Base-by-base conservation (phyloP, 495 filamentous ascomycete genomes). In the Ascodesmis nigricans region DNA sequence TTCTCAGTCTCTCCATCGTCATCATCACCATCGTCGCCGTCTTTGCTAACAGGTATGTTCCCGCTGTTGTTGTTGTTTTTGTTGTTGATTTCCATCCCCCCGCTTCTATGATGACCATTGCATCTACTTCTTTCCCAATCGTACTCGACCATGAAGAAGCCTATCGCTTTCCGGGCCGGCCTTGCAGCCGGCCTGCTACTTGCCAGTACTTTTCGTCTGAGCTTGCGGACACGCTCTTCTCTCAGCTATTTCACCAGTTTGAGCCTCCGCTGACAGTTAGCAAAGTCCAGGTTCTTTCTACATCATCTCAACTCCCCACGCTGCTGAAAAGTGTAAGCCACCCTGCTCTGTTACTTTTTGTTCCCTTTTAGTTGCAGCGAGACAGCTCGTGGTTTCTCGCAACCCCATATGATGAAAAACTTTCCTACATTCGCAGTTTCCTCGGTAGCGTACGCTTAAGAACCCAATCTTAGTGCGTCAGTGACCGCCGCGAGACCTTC, bases 371-470 rank as follows among this genome's bases (percentile, higher is more conserved):
- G 10, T n/a, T 15, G 28, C 2, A 18, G 31, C 31, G 10, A 18
- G 7, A 7, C 33, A n/a, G n/a, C n/a, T n/a, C n/a, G n/a, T n/a
- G n/a, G n/a, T 40, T 21, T 25, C 6, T 30, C 26, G 21, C 21
- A 19, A 40, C 38, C 53, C 43, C 37, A 42, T 35, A 58, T 58
- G 57, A 60, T 60, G 57, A 60, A 58, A n/a, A 60, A 21, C 41
- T 51, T 51, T 52, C 57, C 53, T 53, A 55, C 56, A 60, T 60
- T 60, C 57, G 57, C 57, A 60, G 57, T 60, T 60, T 59, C 51
- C 58, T 57, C 55, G 55, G 50, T 55, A 60, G 53, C 45, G 52
- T 46, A 46, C 47, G 55, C 51, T 6, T 21, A 51, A 50, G 49
- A 59, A 59, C 57, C 57, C 54, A n/a, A 57, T 48, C 58, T 47